Base-by-base conservation (phyloP, 208 protist species). In the Polymyxa betae region DNA sequence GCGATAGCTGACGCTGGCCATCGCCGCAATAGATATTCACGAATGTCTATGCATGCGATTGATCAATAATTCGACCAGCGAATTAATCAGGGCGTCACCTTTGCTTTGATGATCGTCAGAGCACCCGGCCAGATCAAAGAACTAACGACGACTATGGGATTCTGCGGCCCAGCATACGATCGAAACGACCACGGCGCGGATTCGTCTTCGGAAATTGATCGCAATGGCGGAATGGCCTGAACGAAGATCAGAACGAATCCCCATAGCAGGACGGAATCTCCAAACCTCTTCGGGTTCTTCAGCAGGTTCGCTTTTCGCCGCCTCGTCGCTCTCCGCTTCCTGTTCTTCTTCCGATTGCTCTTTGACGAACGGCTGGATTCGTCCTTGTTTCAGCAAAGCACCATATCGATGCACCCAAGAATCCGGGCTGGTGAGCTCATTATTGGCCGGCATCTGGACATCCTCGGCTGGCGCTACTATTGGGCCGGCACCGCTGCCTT, bases 171-270 rank as follows among this genome's bases (percentile, higher is more conserved):
- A 35, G 16, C 35, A 5, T 20, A 5, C 16, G 35, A 5, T 43
- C 72, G 72, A 43, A 82, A 82, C 72, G 72, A 82, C 72, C 72
- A 82, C 16, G n/a, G 35, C 35, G 72, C 72, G 72, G 72, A 45
- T 5, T 20, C 40, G 72, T 82, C 72, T 5, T 82, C 72, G 35
- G 72, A 5, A 5, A 82, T 20, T 35, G 72, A 82, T 43, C 72
- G 72, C 40, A 82, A 35, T 5, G 72, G 16, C n/a, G 72, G 72
- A 20, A 82, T 35, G 72, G 72, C 72, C 72, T 82, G 35, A 35
- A 16, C n/a, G 16, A 35, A 5, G n/a, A 5, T 29, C 49, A 60
- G 49, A 60, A 24, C 5, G 49, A 60, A 24, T 29, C 12, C 5
- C 12, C 49, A 29, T 5, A 29, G 5, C 5, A 60, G 49, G 49